Percentiles rank a stretch among this genome's conserved stretches.
Conservation (phyloP, 257 asterid genomes). For the Gynochthodes officinalis region DNA sequence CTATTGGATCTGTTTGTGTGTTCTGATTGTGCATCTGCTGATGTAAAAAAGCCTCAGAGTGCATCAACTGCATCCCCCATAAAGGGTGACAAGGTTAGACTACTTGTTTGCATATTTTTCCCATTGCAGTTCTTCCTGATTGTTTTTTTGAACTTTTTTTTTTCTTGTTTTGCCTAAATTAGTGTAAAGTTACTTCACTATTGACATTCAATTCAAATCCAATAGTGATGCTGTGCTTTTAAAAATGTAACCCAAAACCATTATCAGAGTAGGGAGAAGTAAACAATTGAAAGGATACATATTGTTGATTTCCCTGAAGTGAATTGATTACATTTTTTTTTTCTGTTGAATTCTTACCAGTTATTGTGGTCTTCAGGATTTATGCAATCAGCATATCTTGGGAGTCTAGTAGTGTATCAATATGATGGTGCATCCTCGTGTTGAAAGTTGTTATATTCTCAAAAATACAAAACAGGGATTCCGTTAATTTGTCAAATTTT, state of each 20-base stretch:
- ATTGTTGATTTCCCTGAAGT: background rate
- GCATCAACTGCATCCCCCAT: constrained; percentile 13
- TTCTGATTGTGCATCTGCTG: constrained; percentile 42
- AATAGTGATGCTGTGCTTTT: background rate
- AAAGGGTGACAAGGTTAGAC: constrained; percentile 37
- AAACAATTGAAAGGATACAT: too few relatives aligned
- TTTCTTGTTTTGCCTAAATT: background rate
- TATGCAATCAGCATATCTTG: background rate
- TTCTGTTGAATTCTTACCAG: background rate
- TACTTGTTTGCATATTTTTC: background rate
- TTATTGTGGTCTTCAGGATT: background rate
- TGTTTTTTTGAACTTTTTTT: too few relatives aligned
- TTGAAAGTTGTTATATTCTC: background rate
- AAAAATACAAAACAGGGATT: background rate
- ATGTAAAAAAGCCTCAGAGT: constrained; percentile 31
- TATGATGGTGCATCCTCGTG: background rate
- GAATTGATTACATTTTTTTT: background rate
- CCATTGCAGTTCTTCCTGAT: background rate
- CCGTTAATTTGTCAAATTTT: background rate
- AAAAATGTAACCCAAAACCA: background rate
- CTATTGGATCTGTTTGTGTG: constrained; percentile 45
- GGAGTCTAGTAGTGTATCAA: background rate
- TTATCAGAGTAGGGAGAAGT: too few relatives aligned
- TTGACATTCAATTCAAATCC: background rate
- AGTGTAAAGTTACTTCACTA: background rate